A percentile compares a stretch with the other conserved stretches of the same genome.
Evolutionary conservation across 2,329 filamentous ascomycete genomes (phyloP).

Genomic region (Tolypocladium ovalisporum): DNA sequence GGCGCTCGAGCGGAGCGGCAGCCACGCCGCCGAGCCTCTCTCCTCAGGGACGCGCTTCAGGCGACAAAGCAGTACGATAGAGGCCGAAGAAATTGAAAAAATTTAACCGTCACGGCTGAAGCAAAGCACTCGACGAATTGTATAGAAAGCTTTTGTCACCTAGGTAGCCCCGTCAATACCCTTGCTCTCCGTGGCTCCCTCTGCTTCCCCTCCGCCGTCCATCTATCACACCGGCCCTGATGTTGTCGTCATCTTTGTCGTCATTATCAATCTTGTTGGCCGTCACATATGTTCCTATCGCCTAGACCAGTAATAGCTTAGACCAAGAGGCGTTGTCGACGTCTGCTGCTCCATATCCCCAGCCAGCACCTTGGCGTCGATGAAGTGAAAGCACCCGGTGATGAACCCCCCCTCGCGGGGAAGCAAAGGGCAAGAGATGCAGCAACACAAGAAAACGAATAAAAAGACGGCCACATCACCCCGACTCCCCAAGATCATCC

Average conservation of each 20-base stretch:
- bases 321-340: slow-evolving; percentile 1
- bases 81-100: slow-evolving; percentile 19
- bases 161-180: background rate
- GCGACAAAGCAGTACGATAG: slow-evolving; percentile 13
- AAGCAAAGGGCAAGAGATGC: background rate
- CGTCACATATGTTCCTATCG: slow-evolving; percentile 3
- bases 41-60: slow-evolving; percentile 10
- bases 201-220: background rate
- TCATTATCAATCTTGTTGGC: slow-evolving; percentile 6
- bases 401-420: background rate
- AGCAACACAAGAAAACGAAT: slow-evolving; percentile 4
- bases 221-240: background rate
- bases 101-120: slow-evolving; percentile 1
- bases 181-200: background rate
- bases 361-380: background rate
- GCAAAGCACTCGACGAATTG: background rate
- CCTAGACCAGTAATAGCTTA: slow-evolving; percentile 5
- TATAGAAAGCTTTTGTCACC: slow-evolving; percentile 3
- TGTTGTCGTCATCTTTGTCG: slow-evolving; percentile 5
- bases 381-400: slow-evolving; percentile 1
- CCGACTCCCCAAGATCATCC: background rate
- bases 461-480: background rate
- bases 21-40: slow-evolving; percentile 4
- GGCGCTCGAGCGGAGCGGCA: slow-evolving; percentile 31
- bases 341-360: background rate